These are phyloP conservation scores for Alternaria panax DNA, from an alignment of 2,329 filamentous ascomycete species.

Conservation along the genomic window DNA sequence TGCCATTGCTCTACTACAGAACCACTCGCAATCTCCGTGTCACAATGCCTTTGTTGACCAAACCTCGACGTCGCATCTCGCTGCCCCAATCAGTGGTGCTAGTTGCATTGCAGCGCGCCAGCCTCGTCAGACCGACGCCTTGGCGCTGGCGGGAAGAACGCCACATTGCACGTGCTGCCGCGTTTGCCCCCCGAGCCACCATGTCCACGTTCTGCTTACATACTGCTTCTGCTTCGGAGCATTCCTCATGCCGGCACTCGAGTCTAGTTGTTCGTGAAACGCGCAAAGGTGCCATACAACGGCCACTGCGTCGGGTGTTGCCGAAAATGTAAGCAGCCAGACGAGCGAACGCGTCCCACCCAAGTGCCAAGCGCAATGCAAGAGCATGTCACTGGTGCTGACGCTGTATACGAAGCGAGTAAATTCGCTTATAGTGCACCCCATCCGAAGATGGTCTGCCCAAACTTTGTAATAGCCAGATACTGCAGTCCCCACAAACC, in stretches of 20 bases:
- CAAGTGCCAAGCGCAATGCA: background rate
- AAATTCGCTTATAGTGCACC: constrained; percentile 35
- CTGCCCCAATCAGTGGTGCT: constrained; percentile 21
- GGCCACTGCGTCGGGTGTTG: constrained; percentile 19
- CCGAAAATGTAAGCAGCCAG: background rate
- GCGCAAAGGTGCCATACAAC: constrained; percentile 9
- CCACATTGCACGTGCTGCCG: constrained; percentile 14
- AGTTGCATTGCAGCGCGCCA: constrained; percentile 8
- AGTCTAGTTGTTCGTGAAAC: constrained; percentile 16
- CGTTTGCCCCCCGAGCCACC: background rate
- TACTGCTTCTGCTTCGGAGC: constrained; percentile 4
- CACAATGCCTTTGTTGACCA: constrained; percentile 23
- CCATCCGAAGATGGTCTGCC: constrained; percentile 45
- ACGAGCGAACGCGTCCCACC: constrained; percentile 4
- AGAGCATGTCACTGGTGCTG: constrained; percentile 2
- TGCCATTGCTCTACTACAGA: constrained; percentile 3
- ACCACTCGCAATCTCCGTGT: constrained; percentile 31
- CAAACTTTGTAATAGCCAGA: constrained; percentile 36
- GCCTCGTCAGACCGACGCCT: constrained; percentile 1
- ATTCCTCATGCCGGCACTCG: constrained; percentile 11
- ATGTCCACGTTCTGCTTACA: background rate
- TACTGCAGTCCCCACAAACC: constrained; percentile 46
- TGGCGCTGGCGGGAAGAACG: constrained; percentile 5
- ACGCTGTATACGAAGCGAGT: constrained; percentile 6
- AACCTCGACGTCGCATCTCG: constrained; percentile 12